Percentiles rank a stretch among this genome's conserved stretches.
Conservation (phyloP, 441 rosid genomes). For the Sinapis alba region DNA sequence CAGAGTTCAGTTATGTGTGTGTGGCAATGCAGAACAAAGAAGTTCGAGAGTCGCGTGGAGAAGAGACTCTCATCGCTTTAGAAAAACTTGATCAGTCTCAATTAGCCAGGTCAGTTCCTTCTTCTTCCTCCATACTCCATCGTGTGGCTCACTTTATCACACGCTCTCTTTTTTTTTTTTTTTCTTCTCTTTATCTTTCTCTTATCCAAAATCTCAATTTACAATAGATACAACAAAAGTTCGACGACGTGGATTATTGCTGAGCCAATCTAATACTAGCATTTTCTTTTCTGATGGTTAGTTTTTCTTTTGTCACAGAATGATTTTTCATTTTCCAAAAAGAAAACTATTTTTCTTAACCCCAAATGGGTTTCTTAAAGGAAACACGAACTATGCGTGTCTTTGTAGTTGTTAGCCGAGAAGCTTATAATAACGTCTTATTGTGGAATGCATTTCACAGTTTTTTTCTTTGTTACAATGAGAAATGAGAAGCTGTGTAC, state of each 20-base stretch:
- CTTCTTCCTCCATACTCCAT: conserved; percentile 31
- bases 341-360: neutral
- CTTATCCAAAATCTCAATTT: conserved; percentile 29
- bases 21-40: conserved; percentile 18
- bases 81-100: neutral
- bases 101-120: conserved; percentile 16
- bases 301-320: neutral
- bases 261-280: neutral
- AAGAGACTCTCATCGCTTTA: conserved; percentile 22
- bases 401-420: neutral
- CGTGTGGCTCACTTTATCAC: conserved; percentile 31
- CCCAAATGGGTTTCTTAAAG: neutral
- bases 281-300: neutral
- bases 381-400: neutral
- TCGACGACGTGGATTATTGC: conserved; percentile 6
- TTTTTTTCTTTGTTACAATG: conserved; percentile 21
- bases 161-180: neutral
- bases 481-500: conserved; percentile 26
- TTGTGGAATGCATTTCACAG: neutral
- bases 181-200: conserved; percentile 1
- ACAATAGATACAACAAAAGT: neutral
- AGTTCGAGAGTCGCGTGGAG: conserved; percentile 27
- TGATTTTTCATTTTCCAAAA: neutral
- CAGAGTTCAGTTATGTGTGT: neutral
- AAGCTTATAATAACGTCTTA: neutral